Evolutionary conservation across 2,329 filamentous ascomycete genomes (phyloP).

Genomic region (Lasiodiplodia gonubiensis): DNA sequence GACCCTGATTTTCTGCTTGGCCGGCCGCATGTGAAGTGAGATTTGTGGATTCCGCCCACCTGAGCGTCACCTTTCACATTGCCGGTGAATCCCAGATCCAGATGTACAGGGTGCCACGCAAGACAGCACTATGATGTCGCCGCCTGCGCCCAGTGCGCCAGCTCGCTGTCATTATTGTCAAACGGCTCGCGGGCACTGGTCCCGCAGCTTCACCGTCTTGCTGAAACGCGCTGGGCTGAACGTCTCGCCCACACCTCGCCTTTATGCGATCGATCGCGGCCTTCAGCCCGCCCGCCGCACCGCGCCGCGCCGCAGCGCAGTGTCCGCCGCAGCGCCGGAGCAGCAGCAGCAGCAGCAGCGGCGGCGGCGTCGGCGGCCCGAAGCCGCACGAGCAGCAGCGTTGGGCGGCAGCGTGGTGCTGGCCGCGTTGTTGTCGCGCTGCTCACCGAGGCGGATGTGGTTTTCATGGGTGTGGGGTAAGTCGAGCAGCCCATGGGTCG

Average conservation of each 20-base stretch:
- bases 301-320: too few species aligned
- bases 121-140: conserved; percentile 27
- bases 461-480: conserved; percentile 20
- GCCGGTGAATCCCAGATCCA: conserved; percentile 27
- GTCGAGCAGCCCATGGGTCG: conserved; percentile 16
- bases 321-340: neutral
- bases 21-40: conserved; percentile 11
- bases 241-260: conserved; percentile 18
- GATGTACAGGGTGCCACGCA: conserved; percentile 27
- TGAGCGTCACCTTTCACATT: conserved; percentile 20
- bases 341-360: neutral
- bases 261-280: conserved; percentile 20
- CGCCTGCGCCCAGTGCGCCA: conserved; percentile 19
- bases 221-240: conserved; percentile 23
- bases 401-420: neutral
- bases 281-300: neutral
- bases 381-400: neutral
- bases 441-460: conserved; percentile 13
- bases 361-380: neutral
- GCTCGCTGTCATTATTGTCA: conserved; percentile 23
- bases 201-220: conserved; percentile 26
- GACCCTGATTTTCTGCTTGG: conserved; percentile 27
- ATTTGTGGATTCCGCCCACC: conserved; percentile 23
- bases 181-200: conserved; percentile 16
- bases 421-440: conserved; percentile 14